Evolutionary conservation across 2,329 filamentous ascomycete genomes (phyloP), one percentile per base, ranked within the genome.

Genomic region (Trichoderma semiorbis): DNA sequence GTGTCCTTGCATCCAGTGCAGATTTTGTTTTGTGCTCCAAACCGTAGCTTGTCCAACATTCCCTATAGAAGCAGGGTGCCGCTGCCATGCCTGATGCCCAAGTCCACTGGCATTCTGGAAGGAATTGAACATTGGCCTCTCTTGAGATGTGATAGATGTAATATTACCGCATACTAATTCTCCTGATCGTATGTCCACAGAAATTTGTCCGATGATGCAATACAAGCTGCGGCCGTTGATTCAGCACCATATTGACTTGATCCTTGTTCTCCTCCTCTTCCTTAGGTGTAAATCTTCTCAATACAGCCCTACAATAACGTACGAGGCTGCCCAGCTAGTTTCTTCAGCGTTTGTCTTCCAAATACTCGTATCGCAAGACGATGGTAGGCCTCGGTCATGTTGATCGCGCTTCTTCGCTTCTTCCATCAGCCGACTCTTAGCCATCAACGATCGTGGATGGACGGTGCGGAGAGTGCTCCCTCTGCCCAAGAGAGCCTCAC

Each of bases 281-380:
- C 3, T 12, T 5, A 10, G 10, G n/a, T 0, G 0, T n/a, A 50
- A 0, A n/a, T 50, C 3, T 8, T 50, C 10, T 16, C n/a, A 50
- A 50, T 21, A n/a, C n/a, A 21, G 8, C 1, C 43, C 11, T 21
- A 47, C 43, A 26, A 26, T 26, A 26, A 26, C 26, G 26, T 26
- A 5, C 26, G 26, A 26, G 26, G 26, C 26, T 26, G 26, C 26
- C 26, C 26, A 26, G 26, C 26, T 26, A 26, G 26, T 12, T 50
- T 50, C 16, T 21, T 21, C 7, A 12, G 43, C n/a, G 4, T 5
- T 50, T 5, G 12, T n/a, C 43, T 50, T 50, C 10, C 43, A 21
- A 10, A n/a, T 12, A 2, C 1, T 21, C 10, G n/a, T 50, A 3
- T 50, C 4, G 10, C 4, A n/a, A 50, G 43, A 5, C 12, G 43